Base-by-base conservation (phyloP, 164 flowering plant species). In the Warburgia ugandensis region DNA sequence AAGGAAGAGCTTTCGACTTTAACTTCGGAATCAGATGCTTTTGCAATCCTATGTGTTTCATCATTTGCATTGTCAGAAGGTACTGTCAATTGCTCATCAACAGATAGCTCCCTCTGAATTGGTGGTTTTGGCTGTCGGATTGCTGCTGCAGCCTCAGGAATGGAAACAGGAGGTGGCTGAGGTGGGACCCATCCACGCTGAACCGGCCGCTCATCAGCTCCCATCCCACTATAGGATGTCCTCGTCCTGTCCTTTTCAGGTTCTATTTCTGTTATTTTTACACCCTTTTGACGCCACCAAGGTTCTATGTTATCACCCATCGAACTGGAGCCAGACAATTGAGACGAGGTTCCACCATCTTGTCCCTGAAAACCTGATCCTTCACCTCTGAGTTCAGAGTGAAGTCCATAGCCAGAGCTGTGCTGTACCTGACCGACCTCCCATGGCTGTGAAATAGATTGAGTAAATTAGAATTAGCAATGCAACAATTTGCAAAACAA, bases 111-210 rank as follows among this genome's bases (percentile, higher is more conserved):
- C 48, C 52, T 67, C 45, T 54, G 77, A 53, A 40, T 33, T 0
- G 56, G 2, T 13, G 78, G 33, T 61, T 89, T 94, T 16, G 84
- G 87, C 43, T 83, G 80, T 37, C 97, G 66, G 48, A 94, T 89
- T 52, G 99, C 99, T 52, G 69, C 86, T 17, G 81, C 97, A 33
- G 99, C 99, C 68, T 83, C 97, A 9, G 96, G 70, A 79, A 86
- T 79, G 43, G 67, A 80, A 55, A 94, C 78, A 14, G 92, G 85
- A 5, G 99, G 97, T 6, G 89, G 87, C 62, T 73, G 92, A 29
- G 97, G 97, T 22, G 99, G 97, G 31, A 84, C 84, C 99, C 99
- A 94, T 5, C 77, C 37, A 30, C 86, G 81, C 42, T 55, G 77
- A 52, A 59, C 39, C 10, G 85, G 77, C 25, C 47, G 59, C 20